Percentiles rank a stretch among this genome's conserved stretches.
Evolutionary conservation across 2,329 filamentous ascomycete species (phyloP).

Genomic region (Sclerotinia minor): DNA sequence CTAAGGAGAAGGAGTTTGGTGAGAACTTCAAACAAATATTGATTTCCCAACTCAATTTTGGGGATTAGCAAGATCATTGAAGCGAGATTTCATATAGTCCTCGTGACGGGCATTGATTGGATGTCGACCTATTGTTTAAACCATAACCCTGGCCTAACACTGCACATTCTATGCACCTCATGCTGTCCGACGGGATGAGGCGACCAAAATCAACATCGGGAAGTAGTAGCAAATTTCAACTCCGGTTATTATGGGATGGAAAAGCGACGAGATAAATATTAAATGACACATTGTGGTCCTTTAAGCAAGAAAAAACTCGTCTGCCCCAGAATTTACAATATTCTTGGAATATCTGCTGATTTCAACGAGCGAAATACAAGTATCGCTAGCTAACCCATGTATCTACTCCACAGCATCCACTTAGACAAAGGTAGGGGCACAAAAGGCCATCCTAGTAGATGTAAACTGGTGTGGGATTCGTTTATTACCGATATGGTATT

Average conservation of each 20-base stretch:
- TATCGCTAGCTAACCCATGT: constrained; percentile 1
- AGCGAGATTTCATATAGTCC: constrained; percentile 19
- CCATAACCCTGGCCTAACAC: constrained; percentile 20
- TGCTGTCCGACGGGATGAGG: background rate
- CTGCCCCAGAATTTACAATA: background rate
- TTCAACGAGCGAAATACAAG: background rate
- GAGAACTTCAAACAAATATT: background rate
- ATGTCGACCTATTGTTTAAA: constrained; percentile 12
- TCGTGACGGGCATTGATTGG: constrained; percentile 35
- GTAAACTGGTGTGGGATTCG: constrained; percentile 13
- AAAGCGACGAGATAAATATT: background rate
- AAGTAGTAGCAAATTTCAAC: background rate
- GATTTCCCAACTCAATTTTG: constrained; percentile 14
- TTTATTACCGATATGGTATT: constrained; percentile 17
- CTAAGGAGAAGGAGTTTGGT: background rate
- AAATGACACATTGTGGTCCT: background rate
- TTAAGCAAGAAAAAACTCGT: background rate
- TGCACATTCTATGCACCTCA: constrained; percentile 20
- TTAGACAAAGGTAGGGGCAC: constrained; percentile 22
- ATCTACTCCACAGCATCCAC: constrained; percentile 18
- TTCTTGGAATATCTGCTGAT: background rate
- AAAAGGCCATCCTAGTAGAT: constrained; percentile 15
- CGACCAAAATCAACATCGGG: background rate
- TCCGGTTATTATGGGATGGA: background rate
- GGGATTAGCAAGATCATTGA: constrained; percentile 25